Percentiles rank a stretch among this genome's conserved stretches.
Conservation (phyloP, 805 yeast species). For the Candida patagonica region DNA sequence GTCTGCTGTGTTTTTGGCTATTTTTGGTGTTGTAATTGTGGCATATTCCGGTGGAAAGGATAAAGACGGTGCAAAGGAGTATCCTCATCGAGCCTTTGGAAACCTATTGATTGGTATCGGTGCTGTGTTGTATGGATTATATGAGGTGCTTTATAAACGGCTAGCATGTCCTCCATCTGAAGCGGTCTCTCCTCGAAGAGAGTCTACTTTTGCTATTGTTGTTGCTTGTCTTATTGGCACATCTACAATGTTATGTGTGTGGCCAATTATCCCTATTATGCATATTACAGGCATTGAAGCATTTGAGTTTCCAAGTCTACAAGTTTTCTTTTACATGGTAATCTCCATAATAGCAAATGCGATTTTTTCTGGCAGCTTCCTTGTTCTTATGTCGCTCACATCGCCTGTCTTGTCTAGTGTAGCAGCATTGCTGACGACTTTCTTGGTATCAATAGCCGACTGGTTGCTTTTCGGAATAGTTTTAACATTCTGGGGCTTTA, state of each 20-base stretch:
- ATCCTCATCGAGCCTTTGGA: constrained; percentile 59
- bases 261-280: constrained; percentile 39
- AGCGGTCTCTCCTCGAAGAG: constrained; percentile 52
- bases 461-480: constrained; percentile 55
- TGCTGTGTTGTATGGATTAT: constrained; percentile 68
- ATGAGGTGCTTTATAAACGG: constrained; percentile 75
- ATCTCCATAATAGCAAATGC: constrained; percentile 56
- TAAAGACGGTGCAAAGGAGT: constrained; percentile 16
- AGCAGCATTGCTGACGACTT: constrained; percentile 62
- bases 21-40: constrained; percentile 67
- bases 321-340: constrained; percentile 36
- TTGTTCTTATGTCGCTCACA: constrained; percentile 73
- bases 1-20: constrained; percentile 59
- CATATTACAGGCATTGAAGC: constrained; percentile 49
- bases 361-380: constrained; percentile 59
- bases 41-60: constrained; percentile 44
- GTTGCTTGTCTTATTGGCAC: constrained; percentile 61
- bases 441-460: constrained; percentile 70
- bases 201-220: constrained; percentile 73
- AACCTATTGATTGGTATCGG: constrained; percentile 64
- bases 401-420: constrained; percentile 72
- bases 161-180: constrained; percentile 61
- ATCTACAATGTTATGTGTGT: constrained; percentile 41
- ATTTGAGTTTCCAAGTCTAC: constrained; percentile 42
- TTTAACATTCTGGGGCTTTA: constrained; percentile 45